Evolutionary conservation across 2,329 filamentous ascomycete genomes (phyloP).

Genomic region (Hymenotorrendiella dingleyae): DNA sequence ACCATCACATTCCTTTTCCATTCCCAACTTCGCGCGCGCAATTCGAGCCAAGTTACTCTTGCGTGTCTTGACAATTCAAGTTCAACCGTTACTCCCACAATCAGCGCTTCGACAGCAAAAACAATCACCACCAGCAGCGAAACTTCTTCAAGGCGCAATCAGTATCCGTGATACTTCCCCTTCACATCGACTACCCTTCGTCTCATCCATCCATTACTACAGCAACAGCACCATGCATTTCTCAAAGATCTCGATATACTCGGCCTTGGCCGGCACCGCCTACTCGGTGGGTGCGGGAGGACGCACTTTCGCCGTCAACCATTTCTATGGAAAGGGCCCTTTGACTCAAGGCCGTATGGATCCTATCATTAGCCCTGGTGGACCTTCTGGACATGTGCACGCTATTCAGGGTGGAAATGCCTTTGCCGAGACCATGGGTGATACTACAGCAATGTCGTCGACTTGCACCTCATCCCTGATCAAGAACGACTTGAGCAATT

Average conservation of each 20-base stretch:
- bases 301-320: constrained; percentile 62
- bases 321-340: constrained; percentile 61
- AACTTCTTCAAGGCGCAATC: too few species aligned
- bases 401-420: constrained; percentile 61
- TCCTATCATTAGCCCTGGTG: constrained; percentile 63
- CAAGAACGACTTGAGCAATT: constrained; percentile 76
- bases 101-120: constrained; percentile 25
- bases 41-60: constrained; percentile 27
- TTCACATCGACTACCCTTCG: constrained; percentile 1
- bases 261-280: constrained; percentile 18
- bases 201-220: constrained; percentile 3
- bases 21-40: too few species aligned
- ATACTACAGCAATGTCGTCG: constrained; percentile 50
- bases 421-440: constrained; percentile 50
- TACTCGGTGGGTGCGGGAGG: constrained; percentile 19
- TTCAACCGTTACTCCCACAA: constrained; percentile 7
- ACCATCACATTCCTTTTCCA: constrained; percentile 21
- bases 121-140: constrained; percentile 12
- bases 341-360: constrained; percentile 64
- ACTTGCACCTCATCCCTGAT: constrained; percentile 79
- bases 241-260: constrained; percentile 17
- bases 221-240: constrained; percentile 22
- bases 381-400: constrained; percentile 62
- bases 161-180: constrained; percentile 19
- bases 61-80: constrained; percentile 14